Percentiles rank a stretch among this genome's conserved stretches.
phyloP scores from a whole-genome alignment of 176 grass and related monocot genomes.

The Phoenix dactylifera region DNA sequence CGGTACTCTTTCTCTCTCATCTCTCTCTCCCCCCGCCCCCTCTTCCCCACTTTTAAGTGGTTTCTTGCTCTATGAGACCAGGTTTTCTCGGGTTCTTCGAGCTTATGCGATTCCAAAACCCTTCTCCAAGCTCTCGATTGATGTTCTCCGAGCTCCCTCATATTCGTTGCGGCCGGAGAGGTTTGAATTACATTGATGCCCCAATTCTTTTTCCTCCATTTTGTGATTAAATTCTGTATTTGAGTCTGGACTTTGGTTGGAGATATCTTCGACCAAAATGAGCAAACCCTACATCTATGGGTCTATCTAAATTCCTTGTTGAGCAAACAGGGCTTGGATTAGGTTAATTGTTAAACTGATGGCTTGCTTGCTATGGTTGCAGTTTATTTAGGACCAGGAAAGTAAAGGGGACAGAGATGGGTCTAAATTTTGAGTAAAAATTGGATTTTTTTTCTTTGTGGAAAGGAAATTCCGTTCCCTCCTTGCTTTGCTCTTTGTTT shows the following conservation, averaged over 20 bases:
- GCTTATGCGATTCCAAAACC: conserved; percentile 15
- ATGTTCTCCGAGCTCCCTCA: not conserved
- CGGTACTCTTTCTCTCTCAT: conserved; percentile 12
- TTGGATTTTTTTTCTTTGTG: too few relatives aligned
- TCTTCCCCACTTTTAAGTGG: not conserved
- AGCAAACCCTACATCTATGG: too few relatives aligned
- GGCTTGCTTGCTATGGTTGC: not conserved
- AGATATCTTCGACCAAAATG: too few relatives aligned
- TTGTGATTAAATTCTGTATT: not conserved
- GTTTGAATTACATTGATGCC: not conserved
- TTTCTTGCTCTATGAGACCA: conserved; percentile 1
- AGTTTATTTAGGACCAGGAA: too few relatives aligned
- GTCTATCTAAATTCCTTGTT: too few relatives aligned
- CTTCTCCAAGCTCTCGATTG: conserved; percentile 4
- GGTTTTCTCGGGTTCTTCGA: conserved; percentile 17
- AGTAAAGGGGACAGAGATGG: too few relatives aligned
- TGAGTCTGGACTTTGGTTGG: not conserved
- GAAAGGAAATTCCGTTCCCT: too few relatives aligned
- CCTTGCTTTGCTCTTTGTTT: too few relatives aligned
- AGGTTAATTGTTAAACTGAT: not conserved
- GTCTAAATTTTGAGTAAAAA: too few relatives aligned
- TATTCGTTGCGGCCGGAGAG: conserved; percentile 11
- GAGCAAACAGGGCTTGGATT: too few relatives aligned
- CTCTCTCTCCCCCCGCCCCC: not conserved
- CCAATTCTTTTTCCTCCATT: not conserved